A percentile compares a stretch with the other conserved stretches of the same genome.
phyloP scores from a whole-genome alignment of 2,329 filamentous ascomycete species.

The Malbranchea cinnamomea region DNA sequence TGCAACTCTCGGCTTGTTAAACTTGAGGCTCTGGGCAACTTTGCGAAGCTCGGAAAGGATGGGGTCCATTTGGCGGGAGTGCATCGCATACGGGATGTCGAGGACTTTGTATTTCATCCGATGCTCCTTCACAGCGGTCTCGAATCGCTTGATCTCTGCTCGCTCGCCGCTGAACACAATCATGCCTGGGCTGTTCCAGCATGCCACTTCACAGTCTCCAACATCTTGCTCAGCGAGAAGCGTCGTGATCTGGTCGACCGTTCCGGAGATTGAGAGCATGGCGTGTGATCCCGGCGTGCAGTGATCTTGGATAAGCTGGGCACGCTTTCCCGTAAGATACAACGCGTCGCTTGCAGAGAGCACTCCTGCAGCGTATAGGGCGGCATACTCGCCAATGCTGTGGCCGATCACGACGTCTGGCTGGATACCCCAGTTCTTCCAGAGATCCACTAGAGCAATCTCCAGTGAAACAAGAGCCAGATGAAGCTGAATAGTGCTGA shows the following conservation, averaged over 20 bases:
- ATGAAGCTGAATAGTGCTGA: slow-evolving; percentile 1
- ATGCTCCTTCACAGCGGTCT: background rate
- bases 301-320: slow-evolving; percentile 46
- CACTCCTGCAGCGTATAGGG: slow-evolving; percentile 23
- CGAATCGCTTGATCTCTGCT: background rate
- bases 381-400: slow-evolving; percentile 26
- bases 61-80: slow-evolving; percentile 49
- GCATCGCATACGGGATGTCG: slow-evolving; percentile 53
- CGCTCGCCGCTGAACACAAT: slow-evolving; percentile 62
- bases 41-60: slow-evolving; percentile 46
- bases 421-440: slow-evolving; percentile 17
- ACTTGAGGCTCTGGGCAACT: slow-evolving; percentile 38
- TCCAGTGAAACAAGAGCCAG: slow-evolving; percentile 4
- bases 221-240: background rate
- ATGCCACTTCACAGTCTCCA: slow-evolving; percentile 38
- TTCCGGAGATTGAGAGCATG: slow-evolving; percentile 43
- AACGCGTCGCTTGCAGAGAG: slow-evolving; percentile 29
- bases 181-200: slow-evolving; percentile 60
- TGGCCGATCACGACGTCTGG: slow-evolving; percentile 19
- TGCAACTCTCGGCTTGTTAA: slow-evolving; percentile 42
- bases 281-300: slow-evolving; percentile 53
- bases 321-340: slow-evolving; percentile 53
- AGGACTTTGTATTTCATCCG: slow-evolving; percentile 31
- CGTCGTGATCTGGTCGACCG: slow-evolving; percentile 9
- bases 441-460: slow-evolving; percentile 26